These are phyloP conservation scores for Termitomyces bulborhizus DNA, from an alignment of 768 basidiomycete species.

Conservation along the genomic window DNA sequence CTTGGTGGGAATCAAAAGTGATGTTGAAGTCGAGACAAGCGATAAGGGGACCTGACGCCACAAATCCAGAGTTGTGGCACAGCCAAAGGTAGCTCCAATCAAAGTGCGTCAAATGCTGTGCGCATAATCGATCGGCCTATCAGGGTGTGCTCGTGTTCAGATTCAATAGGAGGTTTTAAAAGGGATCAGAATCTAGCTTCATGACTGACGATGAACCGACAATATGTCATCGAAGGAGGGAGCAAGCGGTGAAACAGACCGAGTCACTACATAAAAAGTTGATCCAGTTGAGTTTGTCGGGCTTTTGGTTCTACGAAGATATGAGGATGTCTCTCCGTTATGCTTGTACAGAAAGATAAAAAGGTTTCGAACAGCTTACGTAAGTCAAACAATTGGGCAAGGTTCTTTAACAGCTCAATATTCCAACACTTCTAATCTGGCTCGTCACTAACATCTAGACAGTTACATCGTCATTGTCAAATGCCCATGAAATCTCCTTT, in stretches of 20 bases:
- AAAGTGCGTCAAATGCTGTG: constrained; percentile 1
- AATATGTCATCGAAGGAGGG: background rate
- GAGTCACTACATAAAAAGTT: too few species aligned
- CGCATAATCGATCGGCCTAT: background rate
- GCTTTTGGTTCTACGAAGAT: too few species aligned
- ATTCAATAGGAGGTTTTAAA: background rate
- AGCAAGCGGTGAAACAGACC: background rate
- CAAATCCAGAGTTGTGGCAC: too few species aligned
- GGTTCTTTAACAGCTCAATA: too few species aligned
- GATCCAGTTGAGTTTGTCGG: too few species aligned
- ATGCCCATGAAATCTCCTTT: constrained; percentile 68
- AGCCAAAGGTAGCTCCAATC: background rate
- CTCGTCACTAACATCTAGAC: constrained; percentile 88
- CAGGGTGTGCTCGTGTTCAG: background rate
- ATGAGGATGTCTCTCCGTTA: too few species aligned
- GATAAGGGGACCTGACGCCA: background rate
- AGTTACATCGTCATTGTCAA: constrained; percentile 97
- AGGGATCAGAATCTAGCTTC: background rate
- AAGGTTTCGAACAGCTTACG: too few species aligned
- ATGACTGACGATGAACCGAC: too few species aligned
- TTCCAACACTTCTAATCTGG: constrained; percentile 67
- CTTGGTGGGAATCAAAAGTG: background rate
- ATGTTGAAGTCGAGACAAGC: background rate
- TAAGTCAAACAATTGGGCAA: too few species aligned
- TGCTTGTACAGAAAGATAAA: too few species aligned